These are phyloP conservation scores for Morella rubra DNA, from an alignment of 306 rosid species.

Conservation along the genomic window DNA sequence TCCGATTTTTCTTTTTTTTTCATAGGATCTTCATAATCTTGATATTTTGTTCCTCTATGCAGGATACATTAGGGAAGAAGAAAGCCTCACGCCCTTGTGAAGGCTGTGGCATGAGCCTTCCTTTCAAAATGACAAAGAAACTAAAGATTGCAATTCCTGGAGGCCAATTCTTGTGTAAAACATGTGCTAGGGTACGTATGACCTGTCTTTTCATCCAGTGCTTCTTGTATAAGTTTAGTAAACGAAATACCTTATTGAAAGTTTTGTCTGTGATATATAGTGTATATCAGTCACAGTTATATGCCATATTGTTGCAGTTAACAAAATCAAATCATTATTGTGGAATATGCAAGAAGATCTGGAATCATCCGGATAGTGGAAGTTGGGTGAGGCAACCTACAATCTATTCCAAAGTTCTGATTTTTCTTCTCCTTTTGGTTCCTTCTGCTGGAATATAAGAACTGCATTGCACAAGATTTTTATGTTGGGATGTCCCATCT, in stretches of 20 bases:
- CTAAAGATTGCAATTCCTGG: slow-evolving; percentile 47
- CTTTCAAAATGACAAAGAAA: slow-evolving; percentile 62
- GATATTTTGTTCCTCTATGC: slow-evolving; percentile 34
- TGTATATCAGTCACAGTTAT: slow-evolving; percentile 26
- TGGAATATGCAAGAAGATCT: slow-evolving; percentile 96
- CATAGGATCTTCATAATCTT: slow-evolving; percentile 11
- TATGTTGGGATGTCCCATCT: slow-evolving; percentile 24
- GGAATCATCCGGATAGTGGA: slow-evolving; percentile 94
- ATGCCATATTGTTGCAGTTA: slow-evolving; percentile 51
- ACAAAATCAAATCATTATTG: slow-evolving; percentile 86
- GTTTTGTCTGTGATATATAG: slow-evolving; percentile 14
- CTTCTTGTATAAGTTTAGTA: slow-evolving; percentile 19
- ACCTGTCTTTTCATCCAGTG: slow-evolving; percentile 29
- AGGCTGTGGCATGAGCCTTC: slow-evolving; percentile 69
- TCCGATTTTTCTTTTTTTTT: background rate
- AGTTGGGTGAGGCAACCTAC: slow-evolving; percentile 82
- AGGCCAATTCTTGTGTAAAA: slow-evolving; percentile 69
- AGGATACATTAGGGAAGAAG: slow-evolving; percentile 58
- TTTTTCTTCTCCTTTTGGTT: slow-evolving; percentile 2
- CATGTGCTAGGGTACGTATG: slow-evolving; percentile 80
- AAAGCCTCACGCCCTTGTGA: slow-evolving; percentile 65
- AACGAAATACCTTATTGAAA: slow-evolving; percentile 23
- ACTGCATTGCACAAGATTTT: slow-evolving; percentile 19
- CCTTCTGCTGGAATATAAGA: slow-evolving; percentile 10
- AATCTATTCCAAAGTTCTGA: slow-evolving; percentile 18